Base-by-base conservation (phyloP, 2,329 filamentous ascomycete genomes). In the Hymenoscyphus albidus region DNA sequence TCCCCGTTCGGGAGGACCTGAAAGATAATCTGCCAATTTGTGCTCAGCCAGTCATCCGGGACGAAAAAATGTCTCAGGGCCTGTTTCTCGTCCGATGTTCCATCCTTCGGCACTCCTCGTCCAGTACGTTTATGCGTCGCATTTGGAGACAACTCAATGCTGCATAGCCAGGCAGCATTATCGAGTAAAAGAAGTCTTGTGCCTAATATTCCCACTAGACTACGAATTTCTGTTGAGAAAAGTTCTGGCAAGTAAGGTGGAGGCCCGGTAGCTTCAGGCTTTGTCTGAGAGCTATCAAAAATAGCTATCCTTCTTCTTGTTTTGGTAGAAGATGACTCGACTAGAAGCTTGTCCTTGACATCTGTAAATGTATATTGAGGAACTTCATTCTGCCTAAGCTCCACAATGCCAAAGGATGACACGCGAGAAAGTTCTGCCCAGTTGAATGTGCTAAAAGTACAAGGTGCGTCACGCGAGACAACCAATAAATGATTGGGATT, bases 41-140 rank as follows among this genome's bases (percentile, higher is more conserved):
- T 27, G 16, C 18, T 59, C 16, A 59, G 18, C 58, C 58, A 59
- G 18, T 59, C 58, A 59, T 44, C 18, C 2, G 58, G 58, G 31
- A 59, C 39, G 27, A 59, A 59, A 59, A 59, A 59, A 13, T 59
- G 58, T 10, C 58, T 35, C 12, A 16, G 9, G n/a, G 18, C 27
- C 35, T 18, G 32, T n/a, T 7, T n/a, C 7, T 48, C 42, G n/a
- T n/a, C 42, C 16, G 42, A n/a, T 14, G 4, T 48, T 14, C 42
- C 14, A n/a, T 48, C 16, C n/a, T n/a, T 48, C 4, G 42, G 42
- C n/a, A 48, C 14, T 5, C 5, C 10, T 58, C 35, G 13, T 7
- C 31, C 32, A 38, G 5, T 5, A n/a, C 31, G n/a, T 35, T 4
- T 10, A 7, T 35, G 35, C 35, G 35, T 10, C 35, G 35, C 35